phyloP scores from a whole-genome alignment of 257 asterid species.

The Solanum chilense region DNA sequence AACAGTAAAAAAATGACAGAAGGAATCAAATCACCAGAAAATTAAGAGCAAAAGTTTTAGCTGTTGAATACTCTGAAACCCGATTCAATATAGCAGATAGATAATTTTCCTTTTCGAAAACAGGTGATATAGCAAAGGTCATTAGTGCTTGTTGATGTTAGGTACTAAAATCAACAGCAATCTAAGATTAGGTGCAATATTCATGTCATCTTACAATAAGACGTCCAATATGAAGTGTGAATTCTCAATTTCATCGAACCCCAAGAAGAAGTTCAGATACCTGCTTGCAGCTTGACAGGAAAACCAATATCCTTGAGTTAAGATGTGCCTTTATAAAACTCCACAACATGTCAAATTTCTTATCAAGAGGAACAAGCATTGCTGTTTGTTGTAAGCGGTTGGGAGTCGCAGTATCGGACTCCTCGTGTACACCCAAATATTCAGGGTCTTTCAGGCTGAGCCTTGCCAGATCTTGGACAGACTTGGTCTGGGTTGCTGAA shows the following conservation, averaged over 20 bases:
- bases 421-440: conserved; percentile 87
- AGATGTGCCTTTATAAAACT: conserved; percentile 88
- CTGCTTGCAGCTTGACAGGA: conserved; percentile 93
- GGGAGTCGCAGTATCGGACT: conserved; percentile 84
- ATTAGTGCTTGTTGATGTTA: background rate
- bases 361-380: conserved; percentile 71
- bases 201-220: background rate
- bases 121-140: background rate
- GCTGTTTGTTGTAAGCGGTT: conserved; percentile 69
- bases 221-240: background rate
- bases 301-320: conserved; percentile 67
- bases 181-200: background rate
- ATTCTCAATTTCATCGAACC: background rate
- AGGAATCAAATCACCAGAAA: background rate
- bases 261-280: conserved; percentile 15
- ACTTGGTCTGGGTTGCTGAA: conserved; percentile 96
- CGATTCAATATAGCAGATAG: background rate
- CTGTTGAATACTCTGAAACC: background rate
- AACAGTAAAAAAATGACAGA: background rate
- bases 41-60: background rate
- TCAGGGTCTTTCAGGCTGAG: conserved; percentile 97
- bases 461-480: conserved; percentile 90
- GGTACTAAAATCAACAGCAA: background rate
- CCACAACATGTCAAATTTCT: conserved; percentile 88
- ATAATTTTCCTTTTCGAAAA: background rate